These are phyloP conservation scores for Rubia tinctorum DNA, from an alignment of 305 asterid genomes.

Conservation along the genomic window DNA sequence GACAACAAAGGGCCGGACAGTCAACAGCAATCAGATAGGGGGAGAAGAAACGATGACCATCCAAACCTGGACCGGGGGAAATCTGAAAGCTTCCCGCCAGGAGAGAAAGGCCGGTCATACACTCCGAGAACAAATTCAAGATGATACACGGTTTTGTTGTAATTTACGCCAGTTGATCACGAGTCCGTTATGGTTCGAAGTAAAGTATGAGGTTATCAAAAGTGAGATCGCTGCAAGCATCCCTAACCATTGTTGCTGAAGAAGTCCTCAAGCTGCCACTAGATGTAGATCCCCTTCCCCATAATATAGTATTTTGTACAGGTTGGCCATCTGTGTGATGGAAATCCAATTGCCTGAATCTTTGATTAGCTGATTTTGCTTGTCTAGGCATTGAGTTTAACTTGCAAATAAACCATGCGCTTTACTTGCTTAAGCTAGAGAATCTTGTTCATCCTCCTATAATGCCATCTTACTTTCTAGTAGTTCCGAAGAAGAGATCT, in stretches of 20 bases:
- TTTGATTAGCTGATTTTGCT: conserved; percentile 16
- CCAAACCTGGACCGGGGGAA: conserved; percentile 48
- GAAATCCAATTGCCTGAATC: conserved; percentile 17
- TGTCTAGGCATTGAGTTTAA: not conserved
- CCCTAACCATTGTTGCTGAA: not conserved
- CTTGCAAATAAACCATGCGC: not conserved
- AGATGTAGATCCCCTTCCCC: conserved; percentile 12
- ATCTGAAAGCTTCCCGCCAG: conserved; percentile 51
- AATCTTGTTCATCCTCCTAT: conserved; percentile 10
- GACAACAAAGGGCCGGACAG: conserved; percentile 34
- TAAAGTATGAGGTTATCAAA: conserved; percentile 1
- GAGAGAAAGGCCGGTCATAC: conserved; percentile 41
- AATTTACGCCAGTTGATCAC: conserved; percentile 18
- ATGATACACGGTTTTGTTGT: conserved; percentile 33
- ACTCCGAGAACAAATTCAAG: conserved; percentile 57
- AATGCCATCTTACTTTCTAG: conserved; percentile 5
- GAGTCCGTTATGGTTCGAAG: not conserved
- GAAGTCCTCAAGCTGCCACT: conserved; percentile 2
- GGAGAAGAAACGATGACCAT: conserved; percentile 33
- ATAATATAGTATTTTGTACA: conserved; percentile 9
- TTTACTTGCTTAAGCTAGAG: conserved; percentile 13
- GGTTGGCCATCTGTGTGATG: conserved; percentile 16
- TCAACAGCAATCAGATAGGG: conserved; percentile 28
- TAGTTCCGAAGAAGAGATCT: too few relatives aligned
- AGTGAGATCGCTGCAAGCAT: conserved; percentile 13